These are phyloP conservation scores for Cercis canadensis DNA, from an alignment of 306 rosid species.

Conservation along the genomic window DNA sequence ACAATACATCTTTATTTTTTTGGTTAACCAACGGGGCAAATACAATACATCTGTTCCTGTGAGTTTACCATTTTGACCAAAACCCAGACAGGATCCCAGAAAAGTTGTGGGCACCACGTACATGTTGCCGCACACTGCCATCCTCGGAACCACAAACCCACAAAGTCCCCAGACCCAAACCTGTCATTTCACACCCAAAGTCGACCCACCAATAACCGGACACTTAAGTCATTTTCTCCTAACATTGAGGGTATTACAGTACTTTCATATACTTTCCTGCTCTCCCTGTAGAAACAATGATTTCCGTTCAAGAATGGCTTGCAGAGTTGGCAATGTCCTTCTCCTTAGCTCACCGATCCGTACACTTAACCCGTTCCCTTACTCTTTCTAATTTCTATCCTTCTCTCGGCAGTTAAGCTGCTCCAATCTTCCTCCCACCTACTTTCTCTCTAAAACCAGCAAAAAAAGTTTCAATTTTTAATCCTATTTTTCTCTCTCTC, in stretches of 20 bases:
- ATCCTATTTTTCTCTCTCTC: conserved; percentile 36
- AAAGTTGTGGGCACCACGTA: conserved; percentile 1
- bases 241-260: conserved; percentile 28
- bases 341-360: conserved; percentile 55
- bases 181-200: conserved; percentile 21
- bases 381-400: neutral
- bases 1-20: too few relatives aligned
- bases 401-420: conserved; percentile 73
- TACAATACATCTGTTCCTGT: neutral
- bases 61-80: conserved; percentile 27
- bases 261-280: neutral
- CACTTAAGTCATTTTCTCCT: conserved; percentile 16
- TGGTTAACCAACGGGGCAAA: too few relatives aligned
- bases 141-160: conserved; percentile 17
- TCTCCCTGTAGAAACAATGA: conserved; percentile 35
- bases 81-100: neutral
- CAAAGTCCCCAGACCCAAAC: conserved; percentile 20
- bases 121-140: neutral
- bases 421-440: conserved; percentile 60
- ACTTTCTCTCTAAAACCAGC: conserved; percentile 35
- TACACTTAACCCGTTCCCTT: conserved; percentile 24
- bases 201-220: neutral
- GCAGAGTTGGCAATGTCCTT: conserved; percentile 86
- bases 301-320: conserved; percentile 77
- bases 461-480: conserved; percentile 23